Percentiles rank a stretch among this genome's conserved stretches.
Conservation (phyloP, 495 filamentous ascomycete genomes). For the Neurospora intermedia region DNA sequence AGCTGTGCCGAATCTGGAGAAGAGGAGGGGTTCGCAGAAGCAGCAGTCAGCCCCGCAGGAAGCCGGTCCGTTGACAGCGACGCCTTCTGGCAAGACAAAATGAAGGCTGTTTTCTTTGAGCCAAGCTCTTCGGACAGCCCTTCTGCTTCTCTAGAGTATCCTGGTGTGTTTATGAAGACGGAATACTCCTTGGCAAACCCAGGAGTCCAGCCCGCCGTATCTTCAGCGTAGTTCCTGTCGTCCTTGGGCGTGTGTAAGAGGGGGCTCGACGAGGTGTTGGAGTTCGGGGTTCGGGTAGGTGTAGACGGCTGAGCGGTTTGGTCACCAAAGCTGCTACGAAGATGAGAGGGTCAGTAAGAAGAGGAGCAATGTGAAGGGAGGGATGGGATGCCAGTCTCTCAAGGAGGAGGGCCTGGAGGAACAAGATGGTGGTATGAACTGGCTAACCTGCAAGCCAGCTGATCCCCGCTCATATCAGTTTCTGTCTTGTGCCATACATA, state of each 20-base stretch:
- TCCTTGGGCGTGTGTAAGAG: conserved; percentile 58
- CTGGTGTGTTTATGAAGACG: conserved; percentile 43
- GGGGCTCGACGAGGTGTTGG: conserved; percentile 48
- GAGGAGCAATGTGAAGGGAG: background rate
- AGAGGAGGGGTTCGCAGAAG: conserved; percentile 46
- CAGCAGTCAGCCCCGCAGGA: conserved; percentile 34
- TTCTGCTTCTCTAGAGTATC: conserved; percentile 35
- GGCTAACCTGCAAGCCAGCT: conserved; percentile 59
- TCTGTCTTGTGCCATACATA: conserved; percentile 17
- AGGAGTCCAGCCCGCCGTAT: conserved; percentile 41
- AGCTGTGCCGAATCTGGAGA: conserved; percentile 41
- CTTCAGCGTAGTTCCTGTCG: conserved; percentile 35
- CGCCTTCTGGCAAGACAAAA: conserved; percentile 26
- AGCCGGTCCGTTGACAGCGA: conserved; percentile 28
- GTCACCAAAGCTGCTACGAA: conserved; percentile 57
- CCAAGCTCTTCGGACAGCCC: conserved; percentile 31
- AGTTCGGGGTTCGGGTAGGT: conserved; percentile 63
- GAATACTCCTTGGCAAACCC: conserved; percentile 48
- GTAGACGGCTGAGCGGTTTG: conserved; percentile 69
- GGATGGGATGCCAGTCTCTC: background rate
- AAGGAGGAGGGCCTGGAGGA: background rate
- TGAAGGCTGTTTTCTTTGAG: conserved; percentile 20
- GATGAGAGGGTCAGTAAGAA: conserved; percentile 3
- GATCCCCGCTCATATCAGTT: conserved; percentile 68
- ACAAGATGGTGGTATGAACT: conserved; percentile 5